These are phyloP conservation scores for Cyclaneusma minus DNA, from an alignment of 2,329 filamentous ascomycete genomes.

Conservation along the genomic window DNA sequence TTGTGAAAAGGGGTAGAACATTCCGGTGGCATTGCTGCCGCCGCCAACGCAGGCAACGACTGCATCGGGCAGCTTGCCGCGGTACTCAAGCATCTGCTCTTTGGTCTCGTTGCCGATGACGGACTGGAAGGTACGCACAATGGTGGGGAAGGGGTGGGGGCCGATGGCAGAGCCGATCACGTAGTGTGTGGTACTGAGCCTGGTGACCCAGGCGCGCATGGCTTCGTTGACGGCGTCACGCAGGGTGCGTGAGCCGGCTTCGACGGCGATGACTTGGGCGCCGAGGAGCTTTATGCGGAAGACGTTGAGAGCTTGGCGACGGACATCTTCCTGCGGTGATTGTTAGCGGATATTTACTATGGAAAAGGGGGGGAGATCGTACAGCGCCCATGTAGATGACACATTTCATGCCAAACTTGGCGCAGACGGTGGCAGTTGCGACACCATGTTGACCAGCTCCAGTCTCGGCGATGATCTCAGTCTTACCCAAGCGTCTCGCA, in stretches of 20 bases:
- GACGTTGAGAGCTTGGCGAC: constrained; percentile 90
- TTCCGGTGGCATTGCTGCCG: constrained; percentile 87
- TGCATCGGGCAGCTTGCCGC: constrained; percentile 82
- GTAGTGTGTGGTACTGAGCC: constrained; percentile 91
- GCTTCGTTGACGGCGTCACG: constrained; percentile 92
- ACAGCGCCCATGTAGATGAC: constrained; percentile 91
- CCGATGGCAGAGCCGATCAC: constrained; percentile 96
- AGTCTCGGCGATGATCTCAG: constrained; percentile 93
- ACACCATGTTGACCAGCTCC: constrained; percentile 97
- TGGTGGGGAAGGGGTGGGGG: constrained; percentile 93
- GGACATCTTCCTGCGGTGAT: constrained; percentile 59
- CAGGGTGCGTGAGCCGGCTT: constrained; percentile 72
- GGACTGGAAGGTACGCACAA: constrained; percentile 93
- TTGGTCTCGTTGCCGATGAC: constrained; percentile 94
- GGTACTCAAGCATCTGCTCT: constrained; percentile 70
- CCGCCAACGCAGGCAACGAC: constrained; percentile 95
- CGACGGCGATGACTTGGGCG: constrained; percentile 81
- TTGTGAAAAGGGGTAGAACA: constrained; percentile 93
- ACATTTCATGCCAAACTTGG: constrained; percentile 96
- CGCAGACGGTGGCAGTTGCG: constrained; percentile 90
- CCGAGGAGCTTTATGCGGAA: constrained; percentile 97
- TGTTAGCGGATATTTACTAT: constrained; percentile 4
- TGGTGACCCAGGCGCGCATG: constrained; percentile 81
- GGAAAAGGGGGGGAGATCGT: constrained; percentile 6
- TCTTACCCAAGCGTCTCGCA: constrained; percentile 78